Conservation (phyloP, 139 green algal genomes). For the Ettlia oleoabundans region DNA sequence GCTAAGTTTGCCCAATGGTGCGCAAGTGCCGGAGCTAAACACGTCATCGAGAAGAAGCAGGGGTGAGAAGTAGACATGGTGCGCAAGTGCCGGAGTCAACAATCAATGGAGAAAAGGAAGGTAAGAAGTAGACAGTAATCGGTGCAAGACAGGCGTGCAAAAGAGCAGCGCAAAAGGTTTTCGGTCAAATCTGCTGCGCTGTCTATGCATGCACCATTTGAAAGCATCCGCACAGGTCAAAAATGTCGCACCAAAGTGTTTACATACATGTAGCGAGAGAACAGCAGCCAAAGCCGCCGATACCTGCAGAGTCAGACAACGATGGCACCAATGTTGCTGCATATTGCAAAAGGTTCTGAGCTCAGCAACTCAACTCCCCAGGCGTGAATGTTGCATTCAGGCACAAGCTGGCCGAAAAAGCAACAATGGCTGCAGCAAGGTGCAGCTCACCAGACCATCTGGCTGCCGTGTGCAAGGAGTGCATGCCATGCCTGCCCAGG, state of each 20-base stretch:
- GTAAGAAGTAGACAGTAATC: too few species aligned
- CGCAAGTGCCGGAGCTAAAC: too few species aligned
- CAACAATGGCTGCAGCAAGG: not conserved
- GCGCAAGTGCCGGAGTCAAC: too few species aligned
- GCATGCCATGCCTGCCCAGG: slow-evolving; percentile 26
- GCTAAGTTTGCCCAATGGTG: too few species aligned
- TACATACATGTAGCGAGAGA: slow-evolving; percentile 52
- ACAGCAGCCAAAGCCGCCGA: slow-evolving; percentile 41
- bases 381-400: not conserved
- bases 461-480: slow-evolving; percentile 37
- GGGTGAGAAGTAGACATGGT: too few species aligned
- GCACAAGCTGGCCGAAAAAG: not conserved
- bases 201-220: not conserved
- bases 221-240: not conserved
- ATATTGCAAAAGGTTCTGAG: too few species aligned
- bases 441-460: slow-evolving; percentile 48
- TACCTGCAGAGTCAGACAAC: slow-evolving; percentile 31
- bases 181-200: too few species aligned
- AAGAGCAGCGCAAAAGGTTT: too few species aligned
- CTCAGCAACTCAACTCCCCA: too few species aligned
- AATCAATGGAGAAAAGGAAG: too few species aligned
- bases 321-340: not conserved
- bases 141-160: too few species aligned
- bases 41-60: too few species aligned
- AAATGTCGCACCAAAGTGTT: slow-evolving; percentile 38